A percentile compares a stretch with the other conserved stretches of the same genome.
Conservation (phyloP, 179 eudicot species). For the Carnegiea gigantea region DNA sequence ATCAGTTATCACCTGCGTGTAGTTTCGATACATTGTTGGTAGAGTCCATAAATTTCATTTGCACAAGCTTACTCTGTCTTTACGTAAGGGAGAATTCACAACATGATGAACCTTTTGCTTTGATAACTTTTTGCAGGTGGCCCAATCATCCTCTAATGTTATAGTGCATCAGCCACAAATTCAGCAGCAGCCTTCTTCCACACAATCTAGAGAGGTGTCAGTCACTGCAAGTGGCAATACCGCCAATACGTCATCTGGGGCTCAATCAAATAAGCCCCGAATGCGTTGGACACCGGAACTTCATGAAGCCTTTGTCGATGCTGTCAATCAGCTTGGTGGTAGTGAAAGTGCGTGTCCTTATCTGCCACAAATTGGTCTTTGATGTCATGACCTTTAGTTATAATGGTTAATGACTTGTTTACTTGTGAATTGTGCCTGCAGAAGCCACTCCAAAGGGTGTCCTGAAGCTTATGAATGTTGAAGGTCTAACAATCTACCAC, state of each 20-base stretch:
- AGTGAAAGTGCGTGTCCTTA: slow-evolving; percentile 46
- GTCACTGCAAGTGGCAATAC: slow-evolving; percentile 24
- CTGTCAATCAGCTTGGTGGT: slow-evolving; percentile 59
- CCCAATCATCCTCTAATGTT: slow-evolving; percentile 33
- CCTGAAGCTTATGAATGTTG: slow-evolving; percentile 57
- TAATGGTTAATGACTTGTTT: not conserved
- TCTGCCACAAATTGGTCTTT: slow-evolving; percentile 9
- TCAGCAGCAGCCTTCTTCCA: slow-evolving; percentile 34
- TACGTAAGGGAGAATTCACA: not conserved
- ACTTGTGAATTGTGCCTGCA: slow-evolving; percentile 20
- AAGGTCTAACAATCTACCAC: slow-evolving; percentile 59
- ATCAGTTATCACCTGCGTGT: not conserved
- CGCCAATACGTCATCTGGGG: slow-evolving; percentile 13
- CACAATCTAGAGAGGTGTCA: slow-evolving; percentile 32
- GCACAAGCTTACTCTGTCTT: not conserved
- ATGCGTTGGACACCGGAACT: slow-evolving; percentile 69
- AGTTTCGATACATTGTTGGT: not conserved
- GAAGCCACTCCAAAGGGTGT: slow-evolving; percentile 67
- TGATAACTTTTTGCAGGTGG: slow-evolving; percentile 23
- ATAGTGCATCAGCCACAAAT: slow-evolving; percentile 27
- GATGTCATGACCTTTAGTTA: not conserved
- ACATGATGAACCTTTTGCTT: not conserved
- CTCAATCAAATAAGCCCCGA: slow-evolving; percentile 46
- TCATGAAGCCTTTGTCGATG: slow-evolving; percentile 56
- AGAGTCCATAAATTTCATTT: not conserved